These are phyloP conservation scores for Sicyos edulis DNA, from an alignment of 306 rosid genomes.

Conservation along the genomic window DNA sequence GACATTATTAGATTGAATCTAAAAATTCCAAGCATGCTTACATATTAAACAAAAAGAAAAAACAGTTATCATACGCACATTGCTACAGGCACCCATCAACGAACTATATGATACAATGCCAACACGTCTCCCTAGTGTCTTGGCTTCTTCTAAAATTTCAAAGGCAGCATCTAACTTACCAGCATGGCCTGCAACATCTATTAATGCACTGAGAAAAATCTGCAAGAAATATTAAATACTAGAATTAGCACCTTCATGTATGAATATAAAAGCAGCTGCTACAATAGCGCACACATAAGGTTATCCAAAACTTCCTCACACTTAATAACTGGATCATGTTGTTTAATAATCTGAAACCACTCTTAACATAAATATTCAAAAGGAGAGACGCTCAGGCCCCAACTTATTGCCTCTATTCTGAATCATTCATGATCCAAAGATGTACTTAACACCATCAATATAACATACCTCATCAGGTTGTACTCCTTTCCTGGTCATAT, in stretches of 20 bases:
- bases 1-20: slow-evolving; percentile 3
- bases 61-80: slow-evolving; percentile 45
- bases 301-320: background rate
- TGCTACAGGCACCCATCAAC: slow-evolving; percentile 98
- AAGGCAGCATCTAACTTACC: slow-evolving; percentile 86
- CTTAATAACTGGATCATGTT: background rate
- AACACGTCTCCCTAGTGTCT: slow-evolving; percentile 43
- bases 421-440: slow-evolving; percentile 16
- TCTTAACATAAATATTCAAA: slow-evolving; percentile 1
- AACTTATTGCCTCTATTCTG: slow-evolving; percentile 5
- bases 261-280: slow-evolving; percentile 16
- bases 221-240: slow-evolving; percentile 35
- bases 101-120: slow-evolving; percentile 81
- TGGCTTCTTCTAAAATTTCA: slow-evolving; percentile 59
- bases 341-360: background rate
- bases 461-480: slow-evolving; percentile 76
- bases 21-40: background rate
- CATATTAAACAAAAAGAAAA: background rate
- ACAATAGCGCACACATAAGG: slow-evolving; percentile 1
- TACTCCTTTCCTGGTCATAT: slow-evolving; percentile 69
- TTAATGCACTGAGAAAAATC: slow-evolving; percentile 91
- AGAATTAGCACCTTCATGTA: slow-evolving; percentile 23
- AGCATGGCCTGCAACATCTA: slow-evolving; percentile 95
- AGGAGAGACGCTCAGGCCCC: background rate
- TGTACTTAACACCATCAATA: slow-evolving; percentile 15